phyloP scores from a whole-genome alignment of 2,329 filamentous ascomycete genomes.

The Dothidotthia symphoricarpi region DNA sequence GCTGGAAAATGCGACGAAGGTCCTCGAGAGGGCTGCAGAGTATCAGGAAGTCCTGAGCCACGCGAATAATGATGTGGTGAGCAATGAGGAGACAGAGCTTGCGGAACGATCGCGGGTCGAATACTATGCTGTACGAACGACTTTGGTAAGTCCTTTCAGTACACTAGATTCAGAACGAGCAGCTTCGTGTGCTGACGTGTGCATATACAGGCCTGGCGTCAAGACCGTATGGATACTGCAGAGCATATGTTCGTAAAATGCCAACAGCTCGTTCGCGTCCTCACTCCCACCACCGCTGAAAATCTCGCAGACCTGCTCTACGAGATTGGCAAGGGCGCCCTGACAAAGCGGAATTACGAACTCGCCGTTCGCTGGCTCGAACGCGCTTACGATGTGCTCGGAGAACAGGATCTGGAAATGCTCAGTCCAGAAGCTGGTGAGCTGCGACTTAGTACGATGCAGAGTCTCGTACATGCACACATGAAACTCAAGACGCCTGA shows the following conservation, averaged over 20 bases:
- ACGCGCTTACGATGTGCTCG: constrained; percentile 62
- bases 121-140: constrained; percentile 65
- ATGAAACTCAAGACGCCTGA: constrained; percentile 51
- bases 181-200: constrained; percentile 5
- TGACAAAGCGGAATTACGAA: constrained; percentile 53
- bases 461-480: constrained; percentile 57
- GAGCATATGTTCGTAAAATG: constrained; percentile 73
- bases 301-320: constrained; percentile 66
- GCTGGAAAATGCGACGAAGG: constrained; percentile 57
- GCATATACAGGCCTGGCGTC: constrained; percentile 65
- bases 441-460: constrained; percentile 64
- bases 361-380: constrained; percentile 71
- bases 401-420: constrained; percentile 54
- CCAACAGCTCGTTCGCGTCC: constrained; percentile 33
- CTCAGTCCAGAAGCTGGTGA: constrained; percentile 62
- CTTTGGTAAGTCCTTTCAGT: constrained; percentile 55
- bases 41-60: constrained; percentile 41
- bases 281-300: constrained; percentile 57
- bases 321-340: constrained; percentile 65
- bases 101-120: constrained; percentile 53
- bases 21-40: constrained; percentile 63
- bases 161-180: too few species aligned
- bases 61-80: constrained; percentile 10
- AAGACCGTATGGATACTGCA: constrained; percentile 69
- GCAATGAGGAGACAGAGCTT: constrained; percentile 29